A percentile compares a stretch with the other conserved stretches of the same genome.
phyloP scores from a whole-genome alignment of 2,329 filamentous ascomycete species.

The Alternaria triticimaculans region DNA sequence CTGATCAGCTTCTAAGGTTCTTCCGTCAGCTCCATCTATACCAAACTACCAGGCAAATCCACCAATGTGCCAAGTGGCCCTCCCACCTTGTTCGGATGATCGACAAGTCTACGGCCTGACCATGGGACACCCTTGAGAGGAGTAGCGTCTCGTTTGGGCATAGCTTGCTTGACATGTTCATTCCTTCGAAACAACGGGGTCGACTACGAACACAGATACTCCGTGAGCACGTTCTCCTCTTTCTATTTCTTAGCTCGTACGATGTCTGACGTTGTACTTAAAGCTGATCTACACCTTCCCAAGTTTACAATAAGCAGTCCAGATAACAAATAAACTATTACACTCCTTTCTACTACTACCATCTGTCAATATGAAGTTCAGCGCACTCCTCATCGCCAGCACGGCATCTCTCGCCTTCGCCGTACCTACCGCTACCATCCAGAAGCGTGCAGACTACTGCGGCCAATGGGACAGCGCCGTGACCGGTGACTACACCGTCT shows the following conservation, averaged over 20 bases:
- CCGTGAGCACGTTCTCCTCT: slow-evolving; percentile 13
- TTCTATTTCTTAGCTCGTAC: slow-evolving; percentile 8
- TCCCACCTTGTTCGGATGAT: neutral
- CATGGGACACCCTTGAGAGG: slow-evolving; percentile 2
- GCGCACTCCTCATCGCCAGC: slow-evolving; percentile 32
- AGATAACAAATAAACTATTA: neutral
- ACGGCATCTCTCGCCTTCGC: slow-evolving; percentile 39
- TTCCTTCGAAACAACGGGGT: slow-evolving; percentile 6
- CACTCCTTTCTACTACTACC: neutral
- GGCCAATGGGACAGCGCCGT: slow-evolving; percentile 40
- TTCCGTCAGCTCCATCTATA: slow-evolving; percentile 12
- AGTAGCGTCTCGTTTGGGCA: slow-evolving; percentile 4
- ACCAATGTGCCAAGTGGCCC: slow-evolving; percentile 19
- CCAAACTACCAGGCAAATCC: slow-evolving; percentile 7
- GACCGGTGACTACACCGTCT: slow-evolving; percentile 41
- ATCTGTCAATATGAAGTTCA: slow-evolving; percentile 36
- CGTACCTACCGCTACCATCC: slow-evolving; percentile 32
- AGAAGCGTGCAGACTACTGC: slow-evolving; percentile 44
- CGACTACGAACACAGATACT: slow-evolving; percentile 6
- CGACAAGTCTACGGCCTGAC: neutral
- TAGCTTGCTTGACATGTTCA: slow-evolving; percentile 11
- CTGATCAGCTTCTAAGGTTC: slow-evolving; percentile 5
- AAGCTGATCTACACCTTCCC: neutral
- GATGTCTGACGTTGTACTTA: slow-evolving; percentile 18
- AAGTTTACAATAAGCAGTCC: neutral